phyloP scores from a whole-genome alignment of 2,329 filamentous ascomycete genomes.

The Phialophora macrospora region DNA sequence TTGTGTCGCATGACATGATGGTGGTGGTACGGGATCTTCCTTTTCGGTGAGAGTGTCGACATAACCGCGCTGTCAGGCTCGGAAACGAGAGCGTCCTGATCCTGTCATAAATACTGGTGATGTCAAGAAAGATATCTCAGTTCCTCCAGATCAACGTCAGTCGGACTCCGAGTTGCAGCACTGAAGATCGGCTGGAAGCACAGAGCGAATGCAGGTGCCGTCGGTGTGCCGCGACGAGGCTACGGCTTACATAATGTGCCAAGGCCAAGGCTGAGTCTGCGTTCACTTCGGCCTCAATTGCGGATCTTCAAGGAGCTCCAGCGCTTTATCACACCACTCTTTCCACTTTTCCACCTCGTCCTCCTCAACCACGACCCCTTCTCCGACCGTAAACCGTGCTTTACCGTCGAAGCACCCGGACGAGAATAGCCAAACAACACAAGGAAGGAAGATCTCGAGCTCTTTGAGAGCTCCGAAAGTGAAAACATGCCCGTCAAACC shows the following conservation, averaged over 20 bases:
- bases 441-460: slow-evolving; percentile 32
- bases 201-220: background rate
- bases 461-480: slow-evolving; percentile 27
- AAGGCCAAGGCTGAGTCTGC: slow-evolving; percentile 6
- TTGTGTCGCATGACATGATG: slow-evolving; percentile 50
- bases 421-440: background rate
- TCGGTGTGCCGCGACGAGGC: slow-evolving; percentile 19
- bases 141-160: background rate
- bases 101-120: background rate
- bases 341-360: slow-evolving; percentile 3
- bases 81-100: background rate
- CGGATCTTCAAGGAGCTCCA: slow-evolving; percentile 32
- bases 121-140: background rate
- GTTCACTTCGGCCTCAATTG: slow-evolving; percentile 15
- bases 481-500: slow-evolving; percentile 52
- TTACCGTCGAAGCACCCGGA: background rate
- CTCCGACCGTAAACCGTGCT: background rate
- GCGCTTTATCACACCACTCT: slow-evolving; percentile 16
- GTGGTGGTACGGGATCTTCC: slow-evolving; percentile 49
- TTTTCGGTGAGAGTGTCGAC: slow-evolving; percentile 20
- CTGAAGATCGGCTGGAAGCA: background rate
- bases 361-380: background rate
- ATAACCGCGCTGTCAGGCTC: slow-evolving; percentile 9
- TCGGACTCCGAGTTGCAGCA: background rate
- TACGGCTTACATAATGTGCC: slow-evolving; percentile 14